Evolutionary conservation across 2,329 filamentous ascomycete species (phyloP).

Genomic region (Fusarium marasasianum): DNA sequence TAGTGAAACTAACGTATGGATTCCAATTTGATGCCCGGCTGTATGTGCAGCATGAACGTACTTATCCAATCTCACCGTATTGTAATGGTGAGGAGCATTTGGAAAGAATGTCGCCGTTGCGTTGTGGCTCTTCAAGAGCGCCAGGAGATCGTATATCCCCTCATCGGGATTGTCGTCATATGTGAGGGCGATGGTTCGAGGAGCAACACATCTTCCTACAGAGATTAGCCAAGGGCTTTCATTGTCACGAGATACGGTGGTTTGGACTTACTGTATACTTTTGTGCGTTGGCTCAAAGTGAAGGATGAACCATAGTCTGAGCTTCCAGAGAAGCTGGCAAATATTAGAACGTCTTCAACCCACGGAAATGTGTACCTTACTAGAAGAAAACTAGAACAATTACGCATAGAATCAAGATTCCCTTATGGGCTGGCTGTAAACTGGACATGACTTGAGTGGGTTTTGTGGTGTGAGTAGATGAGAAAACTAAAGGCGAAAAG

Average conservation of each 20-base stretch:
- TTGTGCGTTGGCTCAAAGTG: neutral
- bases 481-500: neutral
- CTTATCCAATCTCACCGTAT: neutral
- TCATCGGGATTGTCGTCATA: neutral
- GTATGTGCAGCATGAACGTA: neutral
- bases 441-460: neutral
- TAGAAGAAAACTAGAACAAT: neutral
- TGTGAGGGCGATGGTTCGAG: neutral
- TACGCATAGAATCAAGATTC: neutral
- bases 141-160: neutral
- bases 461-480: neutral
- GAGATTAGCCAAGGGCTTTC: fast-evolving
- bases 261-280: neutral
- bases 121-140: neutral
- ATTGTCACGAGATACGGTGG: fast-evolving
- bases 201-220: neutral
- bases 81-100: neutral
- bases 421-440: neutral
- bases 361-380: neutral
- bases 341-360: fast-evolving
- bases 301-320: neutral
- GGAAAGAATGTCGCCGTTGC: neutral
- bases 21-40: neutral
- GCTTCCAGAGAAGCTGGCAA: neutral
- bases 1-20: neutral